Evolutionary conservation across 805 yeast genomes (phyloP).

Genomic region (Candida oleophila): DNA sequence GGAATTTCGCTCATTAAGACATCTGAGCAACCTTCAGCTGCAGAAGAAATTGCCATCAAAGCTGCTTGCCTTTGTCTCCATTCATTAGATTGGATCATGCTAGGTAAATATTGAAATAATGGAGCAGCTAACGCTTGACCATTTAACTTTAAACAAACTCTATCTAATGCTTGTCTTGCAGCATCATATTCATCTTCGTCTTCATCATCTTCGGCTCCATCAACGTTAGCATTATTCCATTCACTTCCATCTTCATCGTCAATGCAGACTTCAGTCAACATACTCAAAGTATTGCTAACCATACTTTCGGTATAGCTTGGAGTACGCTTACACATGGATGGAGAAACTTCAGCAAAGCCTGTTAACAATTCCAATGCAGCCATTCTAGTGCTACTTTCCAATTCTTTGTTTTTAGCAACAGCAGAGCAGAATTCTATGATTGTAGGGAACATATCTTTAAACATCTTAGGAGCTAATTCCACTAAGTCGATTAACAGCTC

Average conservation of each 20-base stretch:
- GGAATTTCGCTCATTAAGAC: conserved; percentile 80
- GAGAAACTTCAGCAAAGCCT: conserved; percentile 89
- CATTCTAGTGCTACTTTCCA: conserved; percentile 77
- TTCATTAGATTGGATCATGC: conserved; percentile 68
- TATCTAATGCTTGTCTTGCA: conserved; percentile 92
- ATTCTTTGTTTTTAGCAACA: conserved; percentile 75
- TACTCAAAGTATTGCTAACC: conserved; percentile 68
- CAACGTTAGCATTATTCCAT: conserved; percentile 84
- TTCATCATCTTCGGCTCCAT: conserved; percentile 73
- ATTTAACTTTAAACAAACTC: conserved; percentile 79
- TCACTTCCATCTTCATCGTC: conserved; percentile 84
- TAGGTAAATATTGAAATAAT: conserved; percentile 81
- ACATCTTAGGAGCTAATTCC: conserved; percentile 91
- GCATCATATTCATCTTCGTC: conserved; percentile 85
- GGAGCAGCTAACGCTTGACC: conserved; percentile 85
- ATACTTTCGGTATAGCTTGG: conserved; percentile 68
- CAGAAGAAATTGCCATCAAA: conserved; percentile 92
- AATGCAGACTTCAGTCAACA: conserved; percentile 90
- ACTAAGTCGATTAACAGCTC: conserved; percentile 89
- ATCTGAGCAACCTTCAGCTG: conserved; percentile 96
- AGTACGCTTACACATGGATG: conserved; percentile 88
- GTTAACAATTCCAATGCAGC: conserved; percentile 87
- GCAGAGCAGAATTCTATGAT: conserved; percentile 82
- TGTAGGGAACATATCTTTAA: conserved; percentile 86
- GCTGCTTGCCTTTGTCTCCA: conserved; percentile 99